Conservation (phyloP, 495 filamentous ascomycete species). For the Daldinia vernicosa region DNA sequence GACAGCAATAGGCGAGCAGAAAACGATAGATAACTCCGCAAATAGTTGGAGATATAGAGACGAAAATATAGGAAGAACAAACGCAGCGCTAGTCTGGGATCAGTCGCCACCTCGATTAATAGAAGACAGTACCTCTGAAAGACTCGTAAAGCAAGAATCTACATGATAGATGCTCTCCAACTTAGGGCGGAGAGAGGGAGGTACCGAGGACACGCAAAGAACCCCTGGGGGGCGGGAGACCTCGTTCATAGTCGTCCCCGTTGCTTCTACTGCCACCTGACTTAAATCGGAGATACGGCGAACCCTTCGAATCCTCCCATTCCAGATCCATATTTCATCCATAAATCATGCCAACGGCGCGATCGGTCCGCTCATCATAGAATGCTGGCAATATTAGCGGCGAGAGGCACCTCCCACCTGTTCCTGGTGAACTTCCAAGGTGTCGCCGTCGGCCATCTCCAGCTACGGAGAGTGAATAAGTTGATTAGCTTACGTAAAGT, state of each 20-base stretch:
- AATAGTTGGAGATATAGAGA: neutral
- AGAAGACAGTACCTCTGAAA: slow-evolving; percentile 38
- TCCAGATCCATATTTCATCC: slow-evolving; percentile 17
- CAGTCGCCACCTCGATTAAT: slow-evolving; percentile 31
- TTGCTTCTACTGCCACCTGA: slow-evolving; percentile 22
- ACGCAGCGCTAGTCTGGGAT: slow-evolving; percentile 24
- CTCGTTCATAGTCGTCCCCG: slow-evolving; percentile 10
- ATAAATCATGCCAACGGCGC: neutral
- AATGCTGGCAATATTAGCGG: slow-evolving; percentile 37
- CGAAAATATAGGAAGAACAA: slow-evolving; percentile 20
- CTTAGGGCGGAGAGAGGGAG: slow-evolving; percentile 6
- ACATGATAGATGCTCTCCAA: slow-evolving; percentile 30
- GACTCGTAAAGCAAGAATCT: slow-evolving; percentile 37
- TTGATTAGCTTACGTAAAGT: slow-evolving; percentile 16
- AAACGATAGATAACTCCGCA: neutral
- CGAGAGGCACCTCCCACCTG: slow-evolving; percentile 79
- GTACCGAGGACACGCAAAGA: neutral
- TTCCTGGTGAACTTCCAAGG: slow-evolving; percentile 97
- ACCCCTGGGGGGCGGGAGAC: slow-evolving; percentile 22
- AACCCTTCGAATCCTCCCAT: slow-evolving; percentile 24
- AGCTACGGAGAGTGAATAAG: slow-evolving; percentile 63
- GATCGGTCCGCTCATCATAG: neutral
- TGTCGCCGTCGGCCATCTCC: slow-evolving; percentile 97
- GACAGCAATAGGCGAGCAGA: neutral
- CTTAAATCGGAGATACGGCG: slow-evolving; percentile 13